Evolutionary conservation across 257 asterid species (phyloP), one percentile per base, ranked within the genome.

Genomic region (Solanum sejunctum): DNA sequence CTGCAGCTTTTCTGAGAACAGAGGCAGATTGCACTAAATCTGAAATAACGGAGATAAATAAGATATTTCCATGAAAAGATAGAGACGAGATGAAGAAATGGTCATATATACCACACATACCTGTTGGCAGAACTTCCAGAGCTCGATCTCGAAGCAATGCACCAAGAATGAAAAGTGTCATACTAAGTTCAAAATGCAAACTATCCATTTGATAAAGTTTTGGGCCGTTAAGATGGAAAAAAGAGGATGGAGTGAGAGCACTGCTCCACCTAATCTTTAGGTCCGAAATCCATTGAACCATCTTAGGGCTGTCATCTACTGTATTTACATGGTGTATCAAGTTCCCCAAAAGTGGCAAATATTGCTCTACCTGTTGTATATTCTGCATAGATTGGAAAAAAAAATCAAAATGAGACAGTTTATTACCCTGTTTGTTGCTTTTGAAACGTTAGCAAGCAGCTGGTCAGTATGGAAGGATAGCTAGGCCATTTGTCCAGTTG

Each of bases 1-100:
- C 98, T 11, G 97, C 91, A 75, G 97, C 97, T 92, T 90, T 93
- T 89, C 97, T 89, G 85, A 89, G 88, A 82, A 93, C 84, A 55
- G 88, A 77, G 12, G 93, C 89, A 12, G 98, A 92, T 88, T 92
- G 93, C 70, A 90, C 97, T 58, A 92, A 84, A 89, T 93, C 98
- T 94, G 18, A 87, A 89, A 41, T 21, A 83, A 5, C 45, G 66
- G 83, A 72, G 79, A 55, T 8, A 71, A 86, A 85, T 26, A 51
- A 69, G 85, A 81, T 21, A 13, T 32, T 77, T 64, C 3, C 20
- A 63, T 66, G 7, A 51, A 49, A 45, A 80, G 43, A 47, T 56
- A 23, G 64, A 52, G 10, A 51, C 5, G 51, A 15, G 32, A 26
- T 77, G 39, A 71, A 79, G 55, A 11, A 84, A 9, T 0, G 3